Evolutionary conservation across 495 filamentous ascomycete genomes (phyloP).

Genomic region (Aspergillus carlsbadensis): DNA sequence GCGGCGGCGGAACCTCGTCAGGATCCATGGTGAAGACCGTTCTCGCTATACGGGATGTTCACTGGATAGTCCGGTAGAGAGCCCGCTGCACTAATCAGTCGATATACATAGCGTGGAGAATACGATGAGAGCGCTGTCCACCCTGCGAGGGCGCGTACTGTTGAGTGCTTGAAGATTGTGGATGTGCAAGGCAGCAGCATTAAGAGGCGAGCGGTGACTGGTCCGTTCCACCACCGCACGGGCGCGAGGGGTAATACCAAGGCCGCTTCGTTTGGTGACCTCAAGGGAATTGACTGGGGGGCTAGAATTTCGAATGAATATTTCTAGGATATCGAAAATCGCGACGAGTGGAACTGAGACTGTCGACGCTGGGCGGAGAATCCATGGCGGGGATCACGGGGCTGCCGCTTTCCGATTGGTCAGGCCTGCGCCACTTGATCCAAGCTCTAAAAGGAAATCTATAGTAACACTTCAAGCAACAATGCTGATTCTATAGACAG

Average conservation of each 20-base stretch:
- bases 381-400: conserved; percentile 14
- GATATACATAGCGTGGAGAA: conserved; percentile 25
- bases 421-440: neutral
- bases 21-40: conserved; percentile 31
- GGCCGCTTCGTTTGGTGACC: neutral
- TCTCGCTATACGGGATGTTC: neutral
- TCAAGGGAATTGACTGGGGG: neutral
- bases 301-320: neutral
- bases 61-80: neutral
- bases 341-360: neutral
- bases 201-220: conserved; percentile 8
- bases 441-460: too few species aligned
- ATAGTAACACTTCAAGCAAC: too few species aligned
- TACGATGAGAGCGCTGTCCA: conserved; percentile 19
- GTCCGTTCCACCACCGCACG: conserved; percentile 1
- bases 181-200: conserved; percentile 26
- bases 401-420: conserved; percentile 7
- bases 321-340: neutral
- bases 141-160: too few species aligned
- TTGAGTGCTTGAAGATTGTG: conserved; percentile 8
- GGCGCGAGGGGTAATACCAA: neutral
- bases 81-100: conserved; percentile 10
- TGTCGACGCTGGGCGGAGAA: conserved; percentile 2
- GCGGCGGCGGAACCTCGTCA: conserved; percentile 45
- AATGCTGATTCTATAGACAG: too few species aligned